phyloP scores from a whole-genome alignment of 352 stramenopile species.

The Globisporangium splendens region DNA sequence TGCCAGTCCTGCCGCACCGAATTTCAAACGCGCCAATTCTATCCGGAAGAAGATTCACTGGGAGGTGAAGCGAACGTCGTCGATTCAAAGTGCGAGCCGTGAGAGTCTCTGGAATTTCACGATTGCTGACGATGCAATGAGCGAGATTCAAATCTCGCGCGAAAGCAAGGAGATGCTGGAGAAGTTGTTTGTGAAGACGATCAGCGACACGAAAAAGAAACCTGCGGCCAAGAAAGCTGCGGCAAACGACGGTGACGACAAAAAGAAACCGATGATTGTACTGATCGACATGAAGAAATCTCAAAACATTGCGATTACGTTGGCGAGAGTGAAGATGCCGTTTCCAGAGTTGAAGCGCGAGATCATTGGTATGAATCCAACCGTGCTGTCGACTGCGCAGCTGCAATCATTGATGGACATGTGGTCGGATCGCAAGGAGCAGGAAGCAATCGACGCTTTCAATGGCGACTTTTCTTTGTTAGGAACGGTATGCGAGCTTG shows the following conservation, averaged over 20 bases:
- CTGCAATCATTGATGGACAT: constrained; percentile 82
- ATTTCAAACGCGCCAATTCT: constrained; percentile 59
- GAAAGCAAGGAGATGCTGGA: constrained; percentile 74
- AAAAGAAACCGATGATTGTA: constrained; percentile 70
- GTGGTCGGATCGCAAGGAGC: constrained; percentile 76
- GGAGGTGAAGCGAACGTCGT: constrained; percentile 48
- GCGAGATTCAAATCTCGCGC: constrained; percentile 53
- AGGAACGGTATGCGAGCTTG: constrained; percentile 27
- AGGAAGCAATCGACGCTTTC: constrained; percentile 65
- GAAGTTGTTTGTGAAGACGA: constrained; percentile 76
- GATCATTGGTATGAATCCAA: constrained; percentile 73
- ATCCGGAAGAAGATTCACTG: constrained; percentile 87
- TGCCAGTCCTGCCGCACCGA: constrained; percentile 14
- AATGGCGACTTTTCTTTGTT: constrained; percentile 56
- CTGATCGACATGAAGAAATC: constrained; percentile 88
- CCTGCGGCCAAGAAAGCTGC: constrained; percentile 17
- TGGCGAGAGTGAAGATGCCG: constrained; percentile 70
- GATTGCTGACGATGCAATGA: constrained; percentile 36
- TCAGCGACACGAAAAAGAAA: constrained; percentile 48
- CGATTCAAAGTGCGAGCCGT: constrained; percentile 22
- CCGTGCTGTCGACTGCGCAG: constrained; percentile 70
- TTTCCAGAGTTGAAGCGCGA: constrained; percentile 73
- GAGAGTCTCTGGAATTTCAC: constrained; percentile 66
- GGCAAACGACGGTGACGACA: constrained; percentile 23
- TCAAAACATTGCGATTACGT: constrained; percentile 84